Evolutionary conservation across 768 basidiomycete genomes (phyloP), one percentile per base, ranked within the genome.

Genomic region (Hortiboletus flavorubellus): DNA sequence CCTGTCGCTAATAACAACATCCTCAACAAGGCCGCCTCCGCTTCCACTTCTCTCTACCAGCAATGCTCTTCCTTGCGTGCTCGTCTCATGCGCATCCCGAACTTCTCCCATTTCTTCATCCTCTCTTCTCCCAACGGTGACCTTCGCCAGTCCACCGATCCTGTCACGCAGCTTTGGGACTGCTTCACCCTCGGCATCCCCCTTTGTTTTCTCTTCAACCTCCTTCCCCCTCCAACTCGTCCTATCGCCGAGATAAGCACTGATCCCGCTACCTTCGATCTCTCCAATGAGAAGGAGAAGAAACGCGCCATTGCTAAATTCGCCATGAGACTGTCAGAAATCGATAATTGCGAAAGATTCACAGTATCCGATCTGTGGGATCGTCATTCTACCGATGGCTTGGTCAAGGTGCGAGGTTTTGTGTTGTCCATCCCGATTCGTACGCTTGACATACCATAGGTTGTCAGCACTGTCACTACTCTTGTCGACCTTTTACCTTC

Each of bases 191-290:
- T 93, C 35, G 97, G 97, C 55, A 86, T 92, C 46, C 87, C 94
- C 43, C 88, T 98, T 62, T 96, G 93, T 76, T 97, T 90, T 77
- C 85, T 99, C 64, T 96, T 92, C 79, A 96, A 99, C 75, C 85
- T 89, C 70, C 85, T 98, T 53, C 87, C 88, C 38, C 66, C 68
- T 4, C 71, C 75, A 15, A 64, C 69, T 21, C 63, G 59, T 14
- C 76, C 72, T 37, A 78, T 76, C 66, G 79, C 81, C 59, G 66
- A 69, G 26, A 83, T 91, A 51, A 78, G 84, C 64, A 90, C 87
- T 49, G 83, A 85, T 65, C 79, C 82, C 33, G 77, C 80, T 9
- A 74, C 81, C 43, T 85, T 84, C 58, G 87, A 90, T 29, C 70
- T 78, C 49, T 80, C 84, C 51, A 86, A 88, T 47, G 92, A 95